Evolutionary conservation across 306 rosid genomes (phyloP).

Genomic region (Urtica urens): DNA sequence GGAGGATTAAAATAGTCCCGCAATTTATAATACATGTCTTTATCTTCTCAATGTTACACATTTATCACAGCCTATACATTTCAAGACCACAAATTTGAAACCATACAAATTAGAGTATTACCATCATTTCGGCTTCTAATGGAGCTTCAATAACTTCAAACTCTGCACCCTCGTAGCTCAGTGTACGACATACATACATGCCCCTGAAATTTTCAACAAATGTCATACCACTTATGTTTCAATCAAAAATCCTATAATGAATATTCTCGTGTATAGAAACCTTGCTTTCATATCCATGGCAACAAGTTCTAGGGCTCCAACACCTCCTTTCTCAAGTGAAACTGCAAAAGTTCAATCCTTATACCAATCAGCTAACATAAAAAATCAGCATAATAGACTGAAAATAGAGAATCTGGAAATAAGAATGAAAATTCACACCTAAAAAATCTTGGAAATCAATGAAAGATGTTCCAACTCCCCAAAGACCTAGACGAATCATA

Average conservation of each 20-base stretch:
- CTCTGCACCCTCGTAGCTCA: slow-evolving; percentile 83
- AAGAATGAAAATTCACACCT: slow-evolving; percentile 29
- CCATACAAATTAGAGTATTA: slow-evolving; percentile 14
- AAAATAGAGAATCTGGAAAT: not conserved
- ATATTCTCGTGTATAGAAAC: slow-evolving; percentile 25
- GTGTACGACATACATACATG: slow-evolving; percentile 92
- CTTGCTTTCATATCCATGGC: slow-evolving; percentile 99
- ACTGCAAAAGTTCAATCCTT: slow-evolving; percentile 30
- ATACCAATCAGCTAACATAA: not conserved
- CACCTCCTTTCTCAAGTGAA: slow-evolving; percentile 93
- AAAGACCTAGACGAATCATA: slow-evolving; percentile 98
- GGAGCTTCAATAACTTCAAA: slow-evolving; percentile 89
- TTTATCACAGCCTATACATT: no score
- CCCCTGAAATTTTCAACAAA: slow-evolving; percentile 48
- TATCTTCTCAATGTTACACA: no score
- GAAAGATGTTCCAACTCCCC: slow-evolving; percentile 93
- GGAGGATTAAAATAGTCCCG: no score
- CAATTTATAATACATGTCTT: no score
- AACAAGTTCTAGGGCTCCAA: slow-evolving; percentile 98
- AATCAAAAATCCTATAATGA: not conserved
- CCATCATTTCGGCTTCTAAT: slow-evolving; percentile 90
- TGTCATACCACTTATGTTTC: not conserved
- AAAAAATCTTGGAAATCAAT: slow-evolving; percentile 79
- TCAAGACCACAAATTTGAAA: no score
- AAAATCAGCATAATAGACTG: not conserved